Evolutionary conservation across 352 stramenopile species (phyloP).

Genomic region (Phytophthora foliorum): DNA sequence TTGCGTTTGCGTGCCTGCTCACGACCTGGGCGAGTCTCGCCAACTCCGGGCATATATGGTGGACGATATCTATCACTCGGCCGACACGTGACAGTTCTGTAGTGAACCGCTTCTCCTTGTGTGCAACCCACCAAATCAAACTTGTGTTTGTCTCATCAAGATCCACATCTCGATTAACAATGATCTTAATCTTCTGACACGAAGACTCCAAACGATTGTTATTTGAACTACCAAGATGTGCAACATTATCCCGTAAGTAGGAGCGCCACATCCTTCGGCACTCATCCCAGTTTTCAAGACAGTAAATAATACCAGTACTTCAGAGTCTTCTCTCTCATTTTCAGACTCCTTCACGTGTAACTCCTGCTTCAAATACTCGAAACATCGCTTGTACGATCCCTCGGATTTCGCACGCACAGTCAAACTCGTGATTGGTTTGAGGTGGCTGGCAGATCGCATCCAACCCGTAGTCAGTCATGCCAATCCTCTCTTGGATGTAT

Average conservation of each 20-base stretch:
- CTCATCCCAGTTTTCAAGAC: constrained; percentile 13
- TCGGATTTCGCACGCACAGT: constrained; percentile 6
- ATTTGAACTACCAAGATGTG: constrained; percentile 19
- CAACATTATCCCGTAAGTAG: constrained; percentile 4
- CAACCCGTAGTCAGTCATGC: constrained; percentile 4
- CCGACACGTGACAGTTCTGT: not conserved
- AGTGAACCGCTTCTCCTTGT: constrained; percentile 2
- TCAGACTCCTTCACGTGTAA: not conserved
- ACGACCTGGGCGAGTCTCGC: not conserved
- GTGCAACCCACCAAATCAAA: not conserved
- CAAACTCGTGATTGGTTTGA: constrained; percentile 10
- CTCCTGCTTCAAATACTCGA: not conserved
- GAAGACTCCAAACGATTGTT: constrained; percentile 28
- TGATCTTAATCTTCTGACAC: constrained; percentile 13
- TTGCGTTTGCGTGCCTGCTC: constrained; percentile 4
- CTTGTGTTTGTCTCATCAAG: constrained; percentile 5
- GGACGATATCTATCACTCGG: not conserved
- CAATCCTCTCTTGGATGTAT: constrained; percentile 20
- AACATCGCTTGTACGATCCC: not conserved
- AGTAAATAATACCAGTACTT: constrained; percentile 20
- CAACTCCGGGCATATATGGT: not conserved
- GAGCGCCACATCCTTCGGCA: constrained; percentile 21
- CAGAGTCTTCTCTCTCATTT: not conserved
- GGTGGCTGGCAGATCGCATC: not conserved
- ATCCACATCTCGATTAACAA: constrained; percentile 8